These are phyloP conservation scores for Hypoxylon crocopeplum DNA, from an alignment of 495 filamentous ascomycete genomes.

Conservation along the genomic window DNA sequence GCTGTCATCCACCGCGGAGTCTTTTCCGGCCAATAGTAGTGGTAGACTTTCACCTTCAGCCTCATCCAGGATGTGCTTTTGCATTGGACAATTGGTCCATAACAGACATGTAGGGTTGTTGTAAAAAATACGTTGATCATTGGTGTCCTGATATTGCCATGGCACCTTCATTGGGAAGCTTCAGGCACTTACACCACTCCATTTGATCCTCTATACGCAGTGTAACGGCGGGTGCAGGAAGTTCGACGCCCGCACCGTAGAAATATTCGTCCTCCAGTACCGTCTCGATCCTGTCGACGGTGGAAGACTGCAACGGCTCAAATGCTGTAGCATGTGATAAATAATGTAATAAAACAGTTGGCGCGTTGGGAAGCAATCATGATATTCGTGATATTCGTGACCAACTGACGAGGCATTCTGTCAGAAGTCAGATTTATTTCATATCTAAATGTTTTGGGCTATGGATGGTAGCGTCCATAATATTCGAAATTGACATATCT, in stretches of 20 bases:
- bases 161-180: conserved; percentile 4
- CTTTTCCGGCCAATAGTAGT: conserved; percentile 18
- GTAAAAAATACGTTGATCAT: background rate
- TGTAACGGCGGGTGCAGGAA: conserved; percentile 17
- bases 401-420: conserved; percentile 4
- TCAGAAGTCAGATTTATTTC: conserved; percentile 29
- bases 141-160: conserved; percentile 4
- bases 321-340: background rate
- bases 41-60: conserved; percentile 16
- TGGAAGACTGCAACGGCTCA: conserved; percentile 3
- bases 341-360: background rate
- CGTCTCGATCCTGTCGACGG: conserved; percentile 1
- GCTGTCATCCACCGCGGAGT: conserved; percentile 8
- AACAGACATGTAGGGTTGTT: background rate
- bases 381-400: background rate
- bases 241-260: background rate
- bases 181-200: background rate
- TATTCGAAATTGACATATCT: no score
- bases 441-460: no score
- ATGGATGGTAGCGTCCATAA: no score
- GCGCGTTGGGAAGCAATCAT: background rate
- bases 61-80: conserved; percentile 21
- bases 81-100: conserved; percentile 5
- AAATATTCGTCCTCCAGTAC: conserved; percentile 1
- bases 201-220: no score